phyloP scores from a whole-genome alignment of 2,329 filamentous ascomycete genomes.

The Cercospora janseana region DNA sequence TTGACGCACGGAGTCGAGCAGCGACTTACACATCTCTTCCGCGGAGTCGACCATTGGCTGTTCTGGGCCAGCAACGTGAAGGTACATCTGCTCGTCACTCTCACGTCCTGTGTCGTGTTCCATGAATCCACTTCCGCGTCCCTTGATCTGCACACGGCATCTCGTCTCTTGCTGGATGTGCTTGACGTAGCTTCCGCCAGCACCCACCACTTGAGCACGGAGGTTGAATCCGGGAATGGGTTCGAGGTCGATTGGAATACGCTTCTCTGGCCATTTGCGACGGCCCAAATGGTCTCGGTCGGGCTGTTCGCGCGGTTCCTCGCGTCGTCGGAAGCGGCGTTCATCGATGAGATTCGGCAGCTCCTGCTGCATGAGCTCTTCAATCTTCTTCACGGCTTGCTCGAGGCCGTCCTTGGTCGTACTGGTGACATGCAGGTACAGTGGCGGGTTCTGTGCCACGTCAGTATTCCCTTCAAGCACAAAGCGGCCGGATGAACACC shows the following conservation, averaged over 20 bases:
- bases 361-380: conserved; percentile 94
- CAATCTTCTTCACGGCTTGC: conserved; percentile 78
- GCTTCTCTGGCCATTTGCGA: conserved; percentile 98
- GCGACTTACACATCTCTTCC: conserved; percentile 83
- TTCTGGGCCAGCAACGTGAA: conserved; percentile 92
- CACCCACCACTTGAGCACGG: conserved; percentile 91
- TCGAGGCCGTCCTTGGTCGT: conserved; percentile 90
- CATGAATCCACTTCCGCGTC: conserved; percentile 89
- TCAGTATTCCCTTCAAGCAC: not conserved
- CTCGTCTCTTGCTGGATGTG: conserved; percentile 95
- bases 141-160: conserved; percentile 97
- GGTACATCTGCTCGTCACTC: conserved; percentile 93
- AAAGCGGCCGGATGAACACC: conserved; percentile 41
- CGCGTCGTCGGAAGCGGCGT: conserved; percentile 77
- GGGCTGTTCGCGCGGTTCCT: conserved; percentile 57
- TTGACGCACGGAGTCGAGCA: conserved; percentile 80
- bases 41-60: conserved; percentile 80
- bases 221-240: conserved; percentile 93
- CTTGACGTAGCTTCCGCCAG: conserved; percentile 93
- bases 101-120: conserved; percentile 84
- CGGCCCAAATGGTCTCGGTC: conserved; percentile 90
- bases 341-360: conserved; percentile 94
- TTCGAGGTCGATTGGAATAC: conserved; percentile 86
- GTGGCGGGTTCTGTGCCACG: conserved; percentile 58
- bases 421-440: conserved; percentile 94